Evolutionary conservation across 2,329 filamentous ascomycete species (phyloP), one percentile per base, ranked within the genome.

Genomic region (Nakataea oryzae): DNA sequence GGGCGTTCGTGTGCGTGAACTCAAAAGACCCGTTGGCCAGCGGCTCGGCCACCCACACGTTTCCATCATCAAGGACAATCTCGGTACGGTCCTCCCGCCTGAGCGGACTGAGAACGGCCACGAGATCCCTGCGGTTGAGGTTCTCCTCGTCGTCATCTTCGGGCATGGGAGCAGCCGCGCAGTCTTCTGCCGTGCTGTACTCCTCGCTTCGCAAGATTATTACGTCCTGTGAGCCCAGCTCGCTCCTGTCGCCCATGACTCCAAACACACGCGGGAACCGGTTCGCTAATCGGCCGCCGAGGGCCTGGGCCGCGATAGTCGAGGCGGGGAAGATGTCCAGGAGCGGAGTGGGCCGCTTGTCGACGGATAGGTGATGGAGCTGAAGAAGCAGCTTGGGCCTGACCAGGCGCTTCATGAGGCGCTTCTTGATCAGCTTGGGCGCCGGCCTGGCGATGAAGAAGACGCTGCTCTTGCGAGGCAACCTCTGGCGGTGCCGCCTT

Each of bases 261-360:
- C 81, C 79, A 67, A 89, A 87, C 59, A 89, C 79, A 8, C 83
- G 81, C 0, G 87, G 85, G 65, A 87, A 87, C 8, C 80, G 80
- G 68, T 84, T 83, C 2, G 81, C 77, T 28, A 89, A 74, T 24
- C 80, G 79, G 17, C 59, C 59, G 21, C 59, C 59, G 24, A 54
- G 27, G 29, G 28, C 41, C 7, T 86, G 81, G 64, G 81, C 74
- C 57, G 81, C 75, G 54, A 88, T 76, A 17, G 82, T 76, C n/a
- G 82, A 83, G 2, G 86, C 85, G 0, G 89, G 88, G 55, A 91
- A 81, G n/a, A 91, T 83, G 67, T 93, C 89, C 65, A 90, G 85
- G 4, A 84, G 82, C 0, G 89, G 89, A 60, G 80, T 79, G 0
- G 88, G 87, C 28, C 89, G 82, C 21, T 78, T 78, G 64, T 84